Evolutionary conservation across 768 basidiomycete species (phyloP), one percentile per base, ranked within the genome.

Genomic region (Gloeopeniophorella convolvens): DNA sequence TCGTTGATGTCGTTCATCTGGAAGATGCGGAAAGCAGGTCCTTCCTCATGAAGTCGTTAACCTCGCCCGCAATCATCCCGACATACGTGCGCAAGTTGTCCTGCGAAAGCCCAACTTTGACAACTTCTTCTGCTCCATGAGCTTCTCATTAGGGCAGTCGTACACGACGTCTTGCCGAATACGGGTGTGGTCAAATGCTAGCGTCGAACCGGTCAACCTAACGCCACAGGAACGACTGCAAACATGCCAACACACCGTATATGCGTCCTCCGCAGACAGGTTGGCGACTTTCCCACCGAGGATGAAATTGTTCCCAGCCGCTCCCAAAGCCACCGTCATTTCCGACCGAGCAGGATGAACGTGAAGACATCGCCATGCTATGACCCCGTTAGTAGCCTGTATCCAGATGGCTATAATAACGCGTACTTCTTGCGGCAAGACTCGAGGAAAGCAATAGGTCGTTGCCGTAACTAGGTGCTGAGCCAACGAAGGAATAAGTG

Each of bases 111-210:
- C 96, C 94, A 54, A 92, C 83, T 71, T 99, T 99, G 68, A 98
- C 85, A 63, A 97, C 65, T 86, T 88, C 76, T 99, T 99, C 67
- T 99, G 96, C 62, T 99, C 93, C 94, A 99, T 98, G 68, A 99
- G 83, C 37, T 88, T 70, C 40, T 94, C 89, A 66, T 98, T 98
- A 27, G 96, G 95, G 43, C 89, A 83, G 60, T 98, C 96, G 65
- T 98, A 99, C 10, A 97, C 94, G 39, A 99, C 96, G 40, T 90
- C 94, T 63, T 91, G 92, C 96, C 96, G 62, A 99, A 99, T 11
- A 98, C 83, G 4, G 95, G 95, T 0, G 87, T 94, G 0, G 93
- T 95, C 37, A 94, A 70, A 63, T 89, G 86, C 92, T 95, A 58
- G 15, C n/a, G n/a, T n/a, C n/a, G n/a, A n/a, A n/a, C n/a, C n/a